A percentile compares a stretch with the other conserved stretches of the same genome.
These are phyloP conservation scores for Gonapodya prolifera DNA, from an alignment of 192 early-diverging fungal species.

Conservation along the genomic window DNA sequence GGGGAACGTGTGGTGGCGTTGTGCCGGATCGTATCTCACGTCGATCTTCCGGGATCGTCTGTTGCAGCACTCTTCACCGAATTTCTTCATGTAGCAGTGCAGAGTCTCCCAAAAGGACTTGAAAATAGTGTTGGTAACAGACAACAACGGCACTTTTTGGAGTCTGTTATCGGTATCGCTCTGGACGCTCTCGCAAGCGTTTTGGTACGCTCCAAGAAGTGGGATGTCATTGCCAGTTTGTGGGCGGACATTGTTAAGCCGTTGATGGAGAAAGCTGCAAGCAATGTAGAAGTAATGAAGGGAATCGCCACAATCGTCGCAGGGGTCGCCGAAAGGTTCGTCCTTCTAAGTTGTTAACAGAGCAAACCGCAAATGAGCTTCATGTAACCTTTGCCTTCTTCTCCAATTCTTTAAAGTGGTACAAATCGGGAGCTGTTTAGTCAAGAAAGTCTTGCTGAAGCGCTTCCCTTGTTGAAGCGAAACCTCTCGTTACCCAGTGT, in stretches of 20 bases:
- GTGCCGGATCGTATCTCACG: no score
- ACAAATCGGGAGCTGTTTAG: slow-evolving; percentile 21
- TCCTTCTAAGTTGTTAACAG: slow-evolving; percentile 26
- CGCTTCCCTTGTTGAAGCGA: slow-evolving; percentile 34
- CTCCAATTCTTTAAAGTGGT: slow-evolving; percentile 1
- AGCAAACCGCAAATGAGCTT: slow-evolving; percentile 29
- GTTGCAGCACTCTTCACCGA: no score
- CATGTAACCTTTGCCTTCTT: slow-evolving; percentile 23
- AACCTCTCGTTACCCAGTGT: slow-evolving; percentile 48
- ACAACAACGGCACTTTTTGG: background rate
- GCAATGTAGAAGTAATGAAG: background rate
- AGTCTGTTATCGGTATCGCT: background rate
- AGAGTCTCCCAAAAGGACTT: background rate
- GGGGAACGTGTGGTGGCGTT: no score
- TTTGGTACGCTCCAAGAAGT: background rate
- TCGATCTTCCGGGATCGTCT: no score
- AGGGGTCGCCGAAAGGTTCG: background rate
- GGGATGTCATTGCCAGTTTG: background rate
- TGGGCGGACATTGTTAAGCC: background rate
- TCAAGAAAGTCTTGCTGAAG: slow-evolving; percentile 23
- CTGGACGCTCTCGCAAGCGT: background rate
- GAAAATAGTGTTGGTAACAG: background rate
- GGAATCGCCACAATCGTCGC: background rate
- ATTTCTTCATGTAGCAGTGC: background rate
- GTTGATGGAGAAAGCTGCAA: background rate